Evolutionary conservation across 108 stramenopile genomes (phyloP), one percentile per base, ranked within the genome.

Genomic region (Nitzschia putrida): DNA sequence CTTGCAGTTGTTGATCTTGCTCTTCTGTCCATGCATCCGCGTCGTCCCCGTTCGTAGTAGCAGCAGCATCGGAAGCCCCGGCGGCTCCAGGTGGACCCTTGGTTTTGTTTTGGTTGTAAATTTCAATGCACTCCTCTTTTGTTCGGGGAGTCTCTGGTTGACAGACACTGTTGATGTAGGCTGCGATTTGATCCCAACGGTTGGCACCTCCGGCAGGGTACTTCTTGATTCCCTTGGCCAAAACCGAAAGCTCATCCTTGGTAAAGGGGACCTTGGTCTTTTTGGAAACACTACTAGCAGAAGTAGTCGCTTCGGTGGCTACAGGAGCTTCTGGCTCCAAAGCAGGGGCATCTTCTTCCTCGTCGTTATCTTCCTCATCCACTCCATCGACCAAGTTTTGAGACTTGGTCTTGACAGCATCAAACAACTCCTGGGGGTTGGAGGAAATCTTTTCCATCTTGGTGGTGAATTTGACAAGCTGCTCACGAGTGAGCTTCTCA

Each of bases 71-170:
- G 8, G 69, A 14, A 4, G 52, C 47, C 8, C 42, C 20, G 3
- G 22, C 54, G 52, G 55, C 50, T 23, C 41, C 14, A 9, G 56
- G 64, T 13, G 74, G 53, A 12, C 43, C 61, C 22, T 66, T 74
- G 34, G 71, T 53, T 38, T 79, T 79, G 57, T 77, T 73, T 53
- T 76, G 74, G 58, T 97, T 93, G 81, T 87, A 97, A 68, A 92
- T 80, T 58, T 88, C 90, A 61, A 98, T 95, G 80, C 98, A 99
- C 26, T 99, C 97, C 59, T 98, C 96, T 78, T 89, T 95, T 40
- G 83, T 86, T 61, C 96, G 84, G 13, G 95, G 94, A 22, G 80
- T 71, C 3, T 90, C 76, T 59, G 76, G 81, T 23, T 81, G 79
- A 61, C 84, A 86, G 2, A 91, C 64, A 59, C 85, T 84, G 79